Conservation (phyloP, 2,329 filamentous ascomycete genomes). For the Stagonosporopsis rhizophila region DNA sequence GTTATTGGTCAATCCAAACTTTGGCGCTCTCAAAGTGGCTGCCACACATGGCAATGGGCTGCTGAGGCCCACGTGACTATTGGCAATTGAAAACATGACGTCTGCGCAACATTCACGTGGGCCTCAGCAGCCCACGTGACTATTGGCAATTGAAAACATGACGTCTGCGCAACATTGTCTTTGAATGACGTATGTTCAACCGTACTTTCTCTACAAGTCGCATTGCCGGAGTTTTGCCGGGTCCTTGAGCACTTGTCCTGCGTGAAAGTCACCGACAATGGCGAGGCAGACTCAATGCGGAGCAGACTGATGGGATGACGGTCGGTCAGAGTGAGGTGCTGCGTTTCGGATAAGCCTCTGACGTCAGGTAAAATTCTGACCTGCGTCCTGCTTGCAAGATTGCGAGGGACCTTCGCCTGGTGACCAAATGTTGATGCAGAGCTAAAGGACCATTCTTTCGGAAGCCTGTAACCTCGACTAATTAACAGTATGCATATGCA, state of each 20-base stretch:
- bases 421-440: not conserved
- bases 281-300: not conserved
- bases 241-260: not conserved
- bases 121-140: too few relatives aligned
- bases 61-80: too few relatives aligned
- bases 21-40: not conserved
- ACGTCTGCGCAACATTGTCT: too few relatives aligned
- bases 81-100: too few relatives aligned
- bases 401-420: not conserved
- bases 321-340: not conserved
- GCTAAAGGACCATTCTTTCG: not conserved
- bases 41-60: too few relatives aligned
- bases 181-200: too few relatives aligned
- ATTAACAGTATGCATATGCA: not conserved
- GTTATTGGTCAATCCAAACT: too few relatives aligned
- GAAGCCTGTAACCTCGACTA: not conserved
- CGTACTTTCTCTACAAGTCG: not conserved
- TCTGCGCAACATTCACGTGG: too few relatives aligned
- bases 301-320: not conserved
- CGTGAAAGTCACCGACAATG: not conserved
- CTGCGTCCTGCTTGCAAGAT: not conserved
- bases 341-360: not conserved
- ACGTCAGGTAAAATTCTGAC: not conserved
- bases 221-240: not conserved
- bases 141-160: too few relatives aligned